Conservation (phyloP, 2,329 filamentous ascomycete species). For the Verticillium albo-atrum region DNA sequence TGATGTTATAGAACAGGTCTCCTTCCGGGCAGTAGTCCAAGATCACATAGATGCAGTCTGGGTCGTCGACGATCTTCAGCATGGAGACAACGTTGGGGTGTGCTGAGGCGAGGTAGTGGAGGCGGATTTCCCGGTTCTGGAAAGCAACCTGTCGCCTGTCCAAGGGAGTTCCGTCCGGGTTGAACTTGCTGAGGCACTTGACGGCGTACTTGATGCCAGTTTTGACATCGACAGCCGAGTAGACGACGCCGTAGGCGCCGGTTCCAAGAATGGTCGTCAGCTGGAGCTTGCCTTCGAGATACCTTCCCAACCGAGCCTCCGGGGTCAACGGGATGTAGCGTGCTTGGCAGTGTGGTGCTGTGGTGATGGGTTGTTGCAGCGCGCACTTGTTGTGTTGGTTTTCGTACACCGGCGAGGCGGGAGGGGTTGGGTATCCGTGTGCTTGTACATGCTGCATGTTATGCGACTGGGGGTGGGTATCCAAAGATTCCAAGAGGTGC, state of each 20-base stretch:
- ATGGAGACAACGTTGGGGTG: conserved; percentile 93
- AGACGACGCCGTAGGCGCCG: conserved; percentile 95
- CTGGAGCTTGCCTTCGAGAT: conserved; percentile 78
- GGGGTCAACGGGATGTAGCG: conserved; percentile 58
- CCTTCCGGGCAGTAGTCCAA: conserved; percentile 97
- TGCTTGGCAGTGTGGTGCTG: conserved; percentile 32
- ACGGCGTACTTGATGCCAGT: conserved; percentile 84
- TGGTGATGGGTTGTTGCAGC: conserved; percentile 30
- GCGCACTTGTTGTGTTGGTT: conserved; percentile 32
- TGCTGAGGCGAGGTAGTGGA: conserved; percentile 83
- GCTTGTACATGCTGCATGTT: conserved; percentile 57
- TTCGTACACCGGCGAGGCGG: conserved; percentile 52
- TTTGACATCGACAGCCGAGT: conserved; percentile 79
- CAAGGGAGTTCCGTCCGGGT: conserved; percentile 63
- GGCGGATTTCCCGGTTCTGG: conserved; percentile 86
- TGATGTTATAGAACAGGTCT: conserved; percentile 96
- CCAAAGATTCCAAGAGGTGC: conserved; percentile 16
- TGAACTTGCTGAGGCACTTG: conserved; percentile 93
- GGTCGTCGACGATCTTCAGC: conserved; percentile 86
- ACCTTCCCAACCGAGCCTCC: conserved; percentile 80
- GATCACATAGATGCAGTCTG: conserved; percentile 92
- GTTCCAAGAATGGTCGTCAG: conserved; percentile 83
- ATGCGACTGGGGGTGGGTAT: conserved; percentile 27
- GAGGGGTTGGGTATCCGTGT: conserved; percentile 54
- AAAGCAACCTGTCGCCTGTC: conserved; percentile 84